Base-by-base conservation (phyloP, 495 filamentous ascomycete genomes). In the Annulohypoxylon bovei region DNA sequence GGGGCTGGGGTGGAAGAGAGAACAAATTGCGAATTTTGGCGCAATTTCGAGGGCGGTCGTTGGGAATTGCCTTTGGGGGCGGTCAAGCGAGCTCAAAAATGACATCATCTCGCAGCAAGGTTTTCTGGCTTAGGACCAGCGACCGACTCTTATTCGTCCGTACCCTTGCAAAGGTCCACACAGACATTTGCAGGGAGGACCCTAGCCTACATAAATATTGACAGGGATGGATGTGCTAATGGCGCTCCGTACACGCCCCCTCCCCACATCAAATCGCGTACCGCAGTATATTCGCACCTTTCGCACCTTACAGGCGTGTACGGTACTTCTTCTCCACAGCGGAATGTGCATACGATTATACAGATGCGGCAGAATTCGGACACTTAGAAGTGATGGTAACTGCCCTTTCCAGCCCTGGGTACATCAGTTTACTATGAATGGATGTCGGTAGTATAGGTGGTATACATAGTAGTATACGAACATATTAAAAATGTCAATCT, bases 21-120 rank as follows among this genome's bases (percentile, higher is more conserved):
- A 50, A 50, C 22, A 27, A 61, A 68, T 72, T 72, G 70, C 64
- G 69, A 72, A 68, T 68, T 68, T 72, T 72, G 70, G 70, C 70
- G 70, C 55, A 61, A 72, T 72, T 68, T 72, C 44, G 65, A 71
- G 42, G 49, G 65, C 39, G 40, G 70, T 68, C 70, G 70, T 72
- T 72, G 70, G 65, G 65, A 72, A 72, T 61, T 65, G 60, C 32
- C 47, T 54, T 64, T 65, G 65, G 70, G 70, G 70, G 70, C 70
- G 70, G 70, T 72, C 70, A 72, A 72, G 70, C 64, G 64, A 72
- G 65, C 7, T 61, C 5, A 22, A 52, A 46, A 54, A 68, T 72
- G 70, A 72, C 70, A 72, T 72, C 70, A 72, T 30, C 39, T 53
- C 39, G 59, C 69, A 67, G 47, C 39, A 44, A 54, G 32, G 69